Base-by-base conservation (phyloP, 2,329 filamentous ascomycete genomes). In the Cyphellophora attinorum region DNA sequence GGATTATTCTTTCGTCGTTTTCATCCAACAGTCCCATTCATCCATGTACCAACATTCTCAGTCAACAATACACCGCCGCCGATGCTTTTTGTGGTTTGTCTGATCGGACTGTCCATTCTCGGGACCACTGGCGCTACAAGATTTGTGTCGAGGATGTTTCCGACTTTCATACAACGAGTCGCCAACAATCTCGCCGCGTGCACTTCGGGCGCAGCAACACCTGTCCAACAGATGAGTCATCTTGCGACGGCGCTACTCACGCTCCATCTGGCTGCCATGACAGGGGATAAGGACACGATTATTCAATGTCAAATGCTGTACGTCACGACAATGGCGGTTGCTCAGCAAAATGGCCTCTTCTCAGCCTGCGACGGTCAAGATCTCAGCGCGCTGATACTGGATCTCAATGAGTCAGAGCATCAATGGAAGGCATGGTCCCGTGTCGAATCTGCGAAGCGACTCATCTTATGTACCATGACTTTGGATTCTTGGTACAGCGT, bases 1-100 rank as follows among this genome's bases (percentile, higher is more conserved):
- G 68, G 72, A 45, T 59, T 70, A 35, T 72, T 68, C 44, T 67
- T 72, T 39, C 65, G 67, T 31, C 65, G 66, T 21, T 71, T 71
- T 38, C 67, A 72, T 35, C 64, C 67, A 1, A 60, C 68, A 3
- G 57, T 70, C 21, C 67, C 67, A 1, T 69, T 72, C 40, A 63
- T 72, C 5, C 68, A 72, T 45, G 56, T 68, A 11, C 67, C 68
- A 2, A 69, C 68, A 0, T 72, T 72, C 40, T 64, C 61, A 11
- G 65, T 67, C 1, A 66, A 64, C 33, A 62, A 62, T 28, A 62
- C 65, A 3, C 60, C 60, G 13, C 54, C 57, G 14, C 58, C 66
- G 6, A 49, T 72, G 12, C 50, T 72, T 1, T 64, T 70, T 31
- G 60, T 61, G 14, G 72, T 72, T 64, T 70, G 65, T 44, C 57